Percentiles rank a stretch among this genome's conserved stretches.
Evolutionary conservation across 1,284 basidiomycete species (phyloP).

Genomic region (Austroboletus novae-zelandiae): DNA sequence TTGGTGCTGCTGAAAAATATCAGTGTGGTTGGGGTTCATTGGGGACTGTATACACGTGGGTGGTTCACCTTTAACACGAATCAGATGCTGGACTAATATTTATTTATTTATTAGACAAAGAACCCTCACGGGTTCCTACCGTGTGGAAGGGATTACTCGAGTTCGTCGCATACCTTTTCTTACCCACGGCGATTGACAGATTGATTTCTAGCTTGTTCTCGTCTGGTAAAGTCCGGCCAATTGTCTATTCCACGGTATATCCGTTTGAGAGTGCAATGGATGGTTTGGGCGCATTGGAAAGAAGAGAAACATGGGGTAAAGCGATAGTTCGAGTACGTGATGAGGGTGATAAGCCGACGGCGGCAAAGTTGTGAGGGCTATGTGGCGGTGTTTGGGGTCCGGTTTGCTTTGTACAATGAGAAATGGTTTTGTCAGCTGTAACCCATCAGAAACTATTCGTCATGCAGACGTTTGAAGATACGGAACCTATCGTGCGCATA

Average conservation of each 20-base stretch:
- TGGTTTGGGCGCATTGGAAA: conserved; percentile 73
- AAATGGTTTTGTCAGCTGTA: too few species aligned
- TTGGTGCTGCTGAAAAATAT: conserved; percentile 87
- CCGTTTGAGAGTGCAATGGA: conserved; percentile 54
- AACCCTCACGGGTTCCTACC: conserved; percentile 59
- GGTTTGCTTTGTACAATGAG: neutral
- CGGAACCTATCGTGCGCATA: conserved; percentile 71
- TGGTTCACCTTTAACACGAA: conserved; percentile 8
- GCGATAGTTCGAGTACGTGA: conserved; percentile 68
- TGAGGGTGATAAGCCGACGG: conserved; percentile 28
- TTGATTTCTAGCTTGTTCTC: conserved; percentile 55
- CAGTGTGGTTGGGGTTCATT: conserved; percentile 78
- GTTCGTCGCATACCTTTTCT: conserved; percentile 36
- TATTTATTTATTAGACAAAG: conserved; percentile 51
- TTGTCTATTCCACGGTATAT: conserved; percentile 74
- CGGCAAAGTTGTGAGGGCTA: conserved; percentile 33
- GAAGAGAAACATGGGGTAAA: conserved; percentile 92
- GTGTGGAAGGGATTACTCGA: conserved; percentile 79
- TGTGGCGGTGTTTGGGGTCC: conserved; percentile 26
- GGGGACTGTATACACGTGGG: conserved; percentile 79
- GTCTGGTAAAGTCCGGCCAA: conserved; percentile 65
- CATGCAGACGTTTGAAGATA: conserved; percentile 41
- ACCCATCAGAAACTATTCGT: conserved; percentile 1
- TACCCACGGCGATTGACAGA: conserved; percentile 3
- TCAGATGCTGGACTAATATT: neutral